phyloP scores from a whole-genome alignment of 1,284 basidiomycete species.

The Ceratorhiza oryzae-sativae region DNA sequence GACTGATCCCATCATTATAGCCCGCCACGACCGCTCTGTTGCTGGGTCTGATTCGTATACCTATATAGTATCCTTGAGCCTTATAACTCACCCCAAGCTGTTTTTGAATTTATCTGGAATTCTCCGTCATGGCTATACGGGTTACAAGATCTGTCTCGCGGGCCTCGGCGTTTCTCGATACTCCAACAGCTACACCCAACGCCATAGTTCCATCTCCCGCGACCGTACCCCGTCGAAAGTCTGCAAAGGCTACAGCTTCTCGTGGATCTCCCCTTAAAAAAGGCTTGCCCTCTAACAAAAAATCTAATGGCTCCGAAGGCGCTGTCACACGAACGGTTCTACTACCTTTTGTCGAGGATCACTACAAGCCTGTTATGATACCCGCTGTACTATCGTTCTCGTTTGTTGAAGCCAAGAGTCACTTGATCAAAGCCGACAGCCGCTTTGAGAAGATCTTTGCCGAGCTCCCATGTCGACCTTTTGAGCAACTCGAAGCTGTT shows the following conservation, averaged over 20 bases:
- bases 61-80: no score
- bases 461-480: constrained; percentile 73
- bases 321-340: neutral
- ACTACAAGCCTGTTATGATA: constrained; percentile 48
- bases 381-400: constrained; percentile 75
- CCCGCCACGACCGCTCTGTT: neutral
- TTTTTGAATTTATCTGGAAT: neutral
- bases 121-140: neutral
- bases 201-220: neutral
- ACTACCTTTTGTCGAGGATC: neutral
- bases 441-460: constrained; percentile 77
- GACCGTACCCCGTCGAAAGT: constrained; percentile 8
- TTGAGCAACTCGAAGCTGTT: constrained; percentile 70
- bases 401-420: constrained; percentile 73
- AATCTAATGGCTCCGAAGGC: neutral
- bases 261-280: neutral
- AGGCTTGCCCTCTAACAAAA: neutral
- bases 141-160: constrained; percentile 20
- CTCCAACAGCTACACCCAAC: neutral
- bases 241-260: neutral
- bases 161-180: neutral
- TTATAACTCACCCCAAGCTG: no score
- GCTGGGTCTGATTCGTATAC: no score
- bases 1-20: neutral
- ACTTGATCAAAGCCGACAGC: constrained; percentile 70